Evolutionary conservation across 2,329 filamentous ascomycete genomes (phyloP).

Genomic region (Cercospora brassicicola): DNA sequence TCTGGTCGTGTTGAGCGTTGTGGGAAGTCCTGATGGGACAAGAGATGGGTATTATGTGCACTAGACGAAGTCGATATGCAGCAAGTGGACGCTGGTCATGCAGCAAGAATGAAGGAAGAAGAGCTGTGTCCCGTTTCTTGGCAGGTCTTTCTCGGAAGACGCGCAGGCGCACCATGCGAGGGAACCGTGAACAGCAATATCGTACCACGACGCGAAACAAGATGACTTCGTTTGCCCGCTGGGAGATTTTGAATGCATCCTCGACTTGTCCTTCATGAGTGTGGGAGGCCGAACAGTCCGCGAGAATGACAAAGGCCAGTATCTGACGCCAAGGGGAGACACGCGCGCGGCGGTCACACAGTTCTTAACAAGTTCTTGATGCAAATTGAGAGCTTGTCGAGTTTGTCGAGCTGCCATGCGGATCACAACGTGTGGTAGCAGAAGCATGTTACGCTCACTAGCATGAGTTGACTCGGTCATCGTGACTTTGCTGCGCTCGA

Average conservation of each 20-base stretch:
- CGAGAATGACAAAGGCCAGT: neutral
- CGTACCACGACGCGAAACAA: neutral
- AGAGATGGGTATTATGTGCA: neutral
- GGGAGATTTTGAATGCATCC: neutral
- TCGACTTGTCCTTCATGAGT: neutral
- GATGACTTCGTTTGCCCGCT: neutral
- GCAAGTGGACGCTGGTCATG: neutral
- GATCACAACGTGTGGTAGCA: neutral
- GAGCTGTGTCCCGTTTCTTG: neutral
- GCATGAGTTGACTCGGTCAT: neutral
- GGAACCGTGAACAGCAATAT: neutral
- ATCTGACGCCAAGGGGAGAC: neutral
- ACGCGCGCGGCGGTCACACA: neutral
- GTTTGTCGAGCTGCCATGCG: neutral
- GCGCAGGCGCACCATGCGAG: neutral
- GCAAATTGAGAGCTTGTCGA: neutral
- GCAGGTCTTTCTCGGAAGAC: neutral
- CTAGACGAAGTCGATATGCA: neutral
- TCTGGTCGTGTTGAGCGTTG: neutral
- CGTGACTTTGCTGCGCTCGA: neutral
- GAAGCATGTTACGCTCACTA: neutral
- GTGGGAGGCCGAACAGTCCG: neutral
- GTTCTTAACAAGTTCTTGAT: neutral
- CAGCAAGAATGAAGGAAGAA: neutral
- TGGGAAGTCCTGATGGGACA: neutral